These are phyloP conservation scores for Usnea hakonensis DNA, from an alignment of 495 filamentous ascomycete species.

Conservation along the genomic window DNA sequence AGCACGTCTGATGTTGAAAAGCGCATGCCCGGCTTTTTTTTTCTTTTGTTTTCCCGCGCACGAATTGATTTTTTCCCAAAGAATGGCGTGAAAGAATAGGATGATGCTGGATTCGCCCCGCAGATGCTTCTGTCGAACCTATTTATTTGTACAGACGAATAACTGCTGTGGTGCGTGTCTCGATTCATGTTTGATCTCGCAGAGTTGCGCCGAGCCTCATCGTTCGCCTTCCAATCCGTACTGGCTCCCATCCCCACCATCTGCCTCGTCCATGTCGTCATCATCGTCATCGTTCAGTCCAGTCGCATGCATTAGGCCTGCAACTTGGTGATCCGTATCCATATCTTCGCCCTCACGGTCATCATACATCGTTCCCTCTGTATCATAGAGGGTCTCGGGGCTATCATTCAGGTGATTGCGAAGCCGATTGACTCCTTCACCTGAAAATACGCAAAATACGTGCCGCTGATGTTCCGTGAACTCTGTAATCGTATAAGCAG, in stretches of 20 bases:
- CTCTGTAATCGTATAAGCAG: constrained; percentile 47
- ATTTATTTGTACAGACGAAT: background rate
- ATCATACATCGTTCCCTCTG: constrained; percentile 48
- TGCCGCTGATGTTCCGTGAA: constrained; percentile 93
- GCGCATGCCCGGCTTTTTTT: background rate
- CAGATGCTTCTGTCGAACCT: constrained; percentile 1
- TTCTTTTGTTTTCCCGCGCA: background rate
- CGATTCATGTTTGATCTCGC: background rate
- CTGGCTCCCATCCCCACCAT: constrained; percentile 30
- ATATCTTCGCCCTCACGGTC: constrained; percentile 50
- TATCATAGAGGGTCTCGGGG: constrained; percentile 30
- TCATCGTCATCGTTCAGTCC: constrained; percentile 47
- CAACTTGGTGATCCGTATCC: constrained; percentile 40
- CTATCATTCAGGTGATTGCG: constrained; percentile 64
- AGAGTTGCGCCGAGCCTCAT: constrained; percentile 1
- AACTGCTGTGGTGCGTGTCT: background rate
- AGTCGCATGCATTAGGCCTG: constrained; percentile 48
- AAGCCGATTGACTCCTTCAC: constrained; percentile 68
- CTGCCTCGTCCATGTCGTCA: constrained; percentile 32
- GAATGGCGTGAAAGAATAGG: background rate
- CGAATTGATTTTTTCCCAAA: background rate
- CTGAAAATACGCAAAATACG: constrained; percentile 96
- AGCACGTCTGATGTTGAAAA: constrained; percentile 1
- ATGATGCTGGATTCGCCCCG: background rate
- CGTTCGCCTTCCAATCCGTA: constrained; percentile 20